Evolutionary conservation across 129 eudicot genomes (phyloP).

Genomic region (Chrysanthemum lavandulifolium): DNA sequence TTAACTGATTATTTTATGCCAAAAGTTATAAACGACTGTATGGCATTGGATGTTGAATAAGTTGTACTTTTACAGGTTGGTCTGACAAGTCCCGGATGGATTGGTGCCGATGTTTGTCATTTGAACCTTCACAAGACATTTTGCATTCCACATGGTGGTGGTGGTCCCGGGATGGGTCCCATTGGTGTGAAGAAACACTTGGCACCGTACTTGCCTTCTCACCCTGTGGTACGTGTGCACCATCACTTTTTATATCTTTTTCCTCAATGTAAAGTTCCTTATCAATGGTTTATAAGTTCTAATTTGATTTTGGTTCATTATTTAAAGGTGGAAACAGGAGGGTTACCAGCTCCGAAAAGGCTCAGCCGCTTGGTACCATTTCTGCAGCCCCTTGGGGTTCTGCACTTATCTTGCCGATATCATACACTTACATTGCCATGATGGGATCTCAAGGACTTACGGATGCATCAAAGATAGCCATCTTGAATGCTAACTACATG

Average conservation of each 20-base stretch:
- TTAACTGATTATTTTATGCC: too few relatives aligned
- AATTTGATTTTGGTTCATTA: neutral
- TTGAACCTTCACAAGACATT: conserved; percentile 95
- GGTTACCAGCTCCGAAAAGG: conserved; percentile 69
- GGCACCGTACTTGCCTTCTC: conserved; percentile 94
- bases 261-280: neutral
- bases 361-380: conserved; percentile 84
- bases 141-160: conserved; percentile 99
- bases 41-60: conserved; percentile 8
- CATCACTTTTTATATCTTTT: neutral
- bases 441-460: conserved; percentile 95
- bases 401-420: conserved; percentile 93
- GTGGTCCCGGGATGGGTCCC: conserved; percentile 99
- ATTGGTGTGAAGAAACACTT: conserved; percentile 96
- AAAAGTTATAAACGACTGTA: neutral
- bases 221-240: conserved; percentile 78
- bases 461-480: conserved; percentile 96
- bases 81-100: conserved; percentile 89
- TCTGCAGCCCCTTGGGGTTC: conserved; percentile 99
- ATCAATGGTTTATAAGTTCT: conserved; percentile 6
- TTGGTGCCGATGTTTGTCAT: conserved; percentile 98
- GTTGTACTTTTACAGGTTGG: conserved; percentile 65
- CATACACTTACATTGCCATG: conserved; percentile 97
- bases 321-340: conserved; percentile 78
- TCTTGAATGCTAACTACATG: conserved; percentile 96